Conservation (phyloP, 371 early-diverging fungal genomes). For the Mucor saturninus region DNA sequence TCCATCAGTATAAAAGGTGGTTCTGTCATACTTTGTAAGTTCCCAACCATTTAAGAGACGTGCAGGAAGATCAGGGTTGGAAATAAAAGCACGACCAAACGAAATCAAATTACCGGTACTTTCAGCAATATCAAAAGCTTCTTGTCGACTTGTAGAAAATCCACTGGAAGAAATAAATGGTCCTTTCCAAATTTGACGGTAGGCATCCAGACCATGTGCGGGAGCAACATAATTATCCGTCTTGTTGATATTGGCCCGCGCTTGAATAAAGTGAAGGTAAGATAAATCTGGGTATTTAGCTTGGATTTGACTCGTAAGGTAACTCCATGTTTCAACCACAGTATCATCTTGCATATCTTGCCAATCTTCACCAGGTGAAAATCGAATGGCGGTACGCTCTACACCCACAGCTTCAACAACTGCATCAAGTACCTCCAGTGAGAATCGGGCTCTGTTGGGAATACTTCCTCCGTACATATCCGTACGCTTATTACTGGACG, state of each 20-base stretch:
- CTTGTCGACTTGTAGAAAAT: conserved; percentile 21
- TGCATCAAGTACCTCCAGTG: conserved; percentile 57
- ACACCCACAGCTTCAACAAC: conserved; percentile 46
- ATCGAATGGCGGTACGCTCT: conserved; percentile 28
- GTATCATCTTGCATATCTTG: conserved; percentile 37
- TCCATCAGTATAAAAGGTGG: conserved; percentile 18
- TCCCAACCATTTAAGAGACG: conserved; percentile 24
- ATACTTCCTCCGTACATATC: conserved; percentile 72
- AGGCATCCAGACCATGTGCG: conserved; percentile 27
- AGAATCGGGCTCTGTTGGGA: conserved; percentile 73
- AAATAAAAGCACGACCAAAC: conserved; percentile 27
- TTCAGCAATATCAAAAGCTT: conserved; percentile 16
- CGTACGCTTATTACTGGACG: conserved; percentile 57
- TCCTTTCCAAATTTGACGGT: conserved; percentile 38
- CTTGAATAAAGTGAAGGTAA: conserved; percentile 41
- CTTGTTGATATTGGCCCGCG: conserved; percentile 22
- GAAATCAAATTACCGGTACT: conserved; percentile 13
- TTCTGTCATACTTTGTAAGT: conserved; percentile 16
- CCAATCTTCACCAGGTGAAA: conserved; percentile 24
- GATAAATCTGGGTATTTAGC: conserved; percentile 25
- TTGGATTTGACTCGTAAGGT: conserved; percentile 26
- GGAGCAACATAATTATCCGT: conserved; percentile 13
- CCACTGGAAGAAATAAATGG: conserved; percentile 37
- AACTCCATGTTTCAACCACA: conserved; percentile 34
- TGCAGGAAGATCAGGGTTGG: conserved; percentile 28